A percentile compares a stretch with the other conserved stretches of the same genome.
phyloP scores from a whole-genome alignment of 2,329 filamentous ascomycete species.

The Cladosporium sp. region DNA sequence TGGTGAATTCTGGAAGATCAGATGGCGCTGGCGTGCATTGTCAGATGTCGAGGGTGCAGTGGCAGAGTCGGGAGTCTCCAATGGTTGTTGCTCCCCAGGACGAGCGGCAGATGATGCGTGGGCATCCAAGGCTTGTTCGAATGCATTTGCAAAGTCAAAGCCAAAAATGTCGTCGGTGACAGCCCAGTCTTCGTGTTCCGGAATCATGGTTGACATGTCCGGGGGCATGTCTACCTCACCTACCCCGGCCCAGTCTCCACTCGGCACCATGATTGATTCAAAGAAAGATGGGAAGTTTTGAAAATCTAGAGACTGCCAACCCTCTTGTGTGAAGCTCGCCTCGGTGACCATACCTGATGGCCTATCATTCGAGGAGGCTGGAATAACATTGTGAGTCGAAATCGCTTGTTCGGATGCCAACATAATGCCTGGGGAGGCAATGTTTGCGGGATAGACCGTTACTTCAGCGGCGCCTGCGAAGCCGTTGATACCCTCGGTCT shows the following conservation, averaged over 20 bases:
- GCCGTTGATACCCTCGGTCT: neutral
- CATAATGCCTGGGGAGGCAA: too few relatives aligned
- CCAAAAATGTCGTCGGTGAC: conserved; percentile 18
- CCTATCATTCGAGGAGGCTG: conserved; percentile 7
- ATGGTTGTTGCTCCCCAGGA: neutral
- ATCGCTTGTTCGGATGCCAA: too few relatives aligned
- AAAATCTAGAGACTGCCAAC: conserved; percentile 2
- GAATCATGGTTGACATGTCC: conserved; percentile 17
- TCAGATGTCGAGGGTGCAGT: too few relatives aligned
- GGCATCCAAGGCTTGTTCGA: conserved; percentile 16
- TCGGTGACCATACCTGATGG: too few relatives aligned
- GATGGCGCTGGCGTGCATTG: conserved; percentile 14
- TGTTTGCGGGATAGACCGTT: too few relatives aligned
- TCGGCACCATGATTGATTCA: conserved; percentile 22
- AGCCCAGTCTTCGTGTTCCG: conserved; percentile 17
- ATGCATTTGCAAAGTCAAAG: conserved; percentile 18
- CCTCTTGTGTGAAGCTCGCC: neutral
- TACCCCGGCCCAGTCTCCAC: conserved; percentile 7
- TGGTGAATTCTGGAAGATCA: conserved; percentile 16
- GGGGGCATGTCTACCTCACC: conserved; percentile 13
- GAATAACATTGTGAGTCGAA: neutral
- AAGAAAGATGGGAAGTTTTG: conserved; percentile 18
- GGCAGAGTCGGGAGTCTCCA: too few relatives aligned
- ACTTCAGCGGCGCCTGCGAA: too few relatives aligned
- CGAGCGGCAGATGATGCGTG: neutral